These are phyloP conservation scores for Herpotrichia juniperi DNA, from an alignment of 2,329 filamentous ascomycete species.

Conservation along the genomic window DNA sequence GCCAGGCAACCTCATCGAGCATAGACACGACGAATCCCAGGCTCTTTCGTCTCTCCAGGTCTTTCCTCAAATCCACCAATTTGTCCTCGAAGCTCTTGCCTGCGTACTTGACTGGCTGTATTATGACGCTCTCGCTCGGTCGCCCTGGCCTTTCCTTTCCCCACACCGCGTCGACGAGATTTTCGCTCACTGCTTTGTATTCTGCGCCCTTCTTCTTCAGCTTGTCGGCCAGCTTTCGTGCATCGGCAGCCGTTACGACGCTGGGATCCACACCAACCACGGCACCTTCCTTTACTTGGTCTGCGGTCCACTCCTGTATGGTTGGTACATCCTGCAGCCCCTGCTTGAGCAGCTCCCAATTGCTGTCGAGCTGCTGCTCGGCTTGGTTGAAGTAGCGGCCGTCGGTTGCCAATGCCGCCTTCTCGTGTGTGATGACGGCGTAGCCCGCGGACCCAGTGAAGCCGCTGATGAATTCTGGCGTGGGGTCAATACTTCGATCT, in stretches of 20 bases:
- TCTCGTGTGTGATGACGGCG: conserved; percentile 83
- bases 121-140: conserved; percentile 76
- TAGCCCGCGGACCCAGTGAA: conserved; percentile 96
- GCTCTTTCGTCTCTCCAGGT: conserved; percentile 87
- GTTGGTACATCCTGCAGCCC: conserved; percentile 92
- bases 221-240: conserved; percentile 79
- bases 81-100: conserved; percentile 86
- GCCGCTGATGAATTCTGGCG: conserved; percentile 79
- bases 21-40: conserved; percentile 89
- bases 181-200: conserved; percentile 76
- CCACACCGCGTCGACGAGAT: conserved; percentile 94
- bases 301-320: conserved; percentile 94
- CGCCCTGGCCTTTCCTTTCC: conserved; percentile 72
- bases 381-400: conserved; percentile 99
- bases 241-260: conserved; percentile 76
- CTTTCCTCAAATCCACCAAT: conserved; percentile 84
- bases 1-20: conserved; percentile 96
- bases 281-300: conserved; percentile 86
- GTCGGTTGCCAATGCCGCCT: conserved; percentile 90
- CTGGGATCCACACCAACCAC: conserved; percentile 89
- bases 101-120: conserved; percentile 74
- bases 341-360: conserved; percentile 92
- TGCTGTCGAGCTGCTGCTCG: conserved; percentile 83
- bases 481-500: conserved; percentile 27
- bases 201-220: conserved; percentile 87